Percentiles rank a stretch among this genome's conserved stretches.
phyloP scores from a whole-genome alignment of 495 filamentous ascomycete species.

The Penicillium chermesinum region DNA sequence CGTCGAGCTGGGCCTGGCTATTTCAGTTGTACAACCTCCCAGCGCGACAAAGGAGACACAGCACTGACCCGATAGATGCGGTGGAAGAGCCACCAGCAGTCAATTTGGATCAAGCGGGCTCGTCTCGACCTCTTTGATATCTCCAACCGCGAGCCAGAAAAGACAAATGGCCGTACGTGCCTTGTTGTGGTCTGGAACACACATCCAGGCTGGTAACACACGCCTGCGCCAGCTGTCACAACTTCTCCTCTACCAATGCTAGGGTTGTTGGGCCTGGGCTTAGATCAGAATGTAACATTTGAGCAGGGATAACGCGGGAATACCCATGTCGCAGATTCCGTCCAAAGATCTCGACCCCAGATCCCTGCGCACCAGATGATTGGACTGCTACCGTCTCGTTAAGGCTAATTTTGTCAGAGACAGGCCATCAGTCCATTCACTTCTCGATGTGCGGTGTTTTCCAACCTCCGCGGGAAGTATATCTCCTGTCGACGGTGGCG shows the following conservation, averaged over 20 bases:
- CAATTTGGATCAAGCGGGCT: no score
- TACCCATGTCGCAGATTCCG: neutral
- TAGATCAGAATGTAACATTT: conserved; percentile 3
- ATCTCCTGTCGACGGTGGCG: neutral
- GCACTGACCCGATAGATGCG: conserved; percentile 2
- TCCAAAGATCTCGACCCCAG: neutral
- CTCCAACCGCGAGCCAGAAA: conserved; percentile 1
- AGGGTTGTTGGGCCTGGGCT: neutral
- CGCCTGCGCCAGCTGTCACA: neutral
- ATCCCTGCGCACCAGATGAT: neutral
- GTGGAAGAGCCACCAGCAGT: conserved; percentile 2
- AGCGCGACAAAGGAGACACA: conserved; percentile 11
- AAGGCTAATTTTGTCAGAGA: conserved; percentile 1
- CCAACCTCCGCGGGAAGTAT: no score
- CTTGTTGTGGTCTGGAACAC: no score
- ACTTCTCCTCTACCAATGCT: conserved; percentile 3
- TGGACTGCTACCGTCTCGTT: neutral
- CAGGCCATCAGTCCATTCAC: neutral
- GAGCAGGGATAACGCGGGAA: conserved; percentile 1
- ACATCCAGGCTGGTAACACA: conserved; percentile 9
- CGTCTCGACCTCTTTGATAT: no score
- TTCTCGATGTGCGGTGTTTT: neutral
- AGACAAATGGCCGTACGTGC: conserved; percentile 4
- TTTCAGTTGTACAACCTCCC: conserved; percentile 9
- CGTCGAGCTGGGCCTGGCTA: neutral